These are phyloP conservation scores for Penicillium sp. DNA, from an alignment of 2,329 filamentous ascomycete species.

Conservation along the genomic window DNA sequence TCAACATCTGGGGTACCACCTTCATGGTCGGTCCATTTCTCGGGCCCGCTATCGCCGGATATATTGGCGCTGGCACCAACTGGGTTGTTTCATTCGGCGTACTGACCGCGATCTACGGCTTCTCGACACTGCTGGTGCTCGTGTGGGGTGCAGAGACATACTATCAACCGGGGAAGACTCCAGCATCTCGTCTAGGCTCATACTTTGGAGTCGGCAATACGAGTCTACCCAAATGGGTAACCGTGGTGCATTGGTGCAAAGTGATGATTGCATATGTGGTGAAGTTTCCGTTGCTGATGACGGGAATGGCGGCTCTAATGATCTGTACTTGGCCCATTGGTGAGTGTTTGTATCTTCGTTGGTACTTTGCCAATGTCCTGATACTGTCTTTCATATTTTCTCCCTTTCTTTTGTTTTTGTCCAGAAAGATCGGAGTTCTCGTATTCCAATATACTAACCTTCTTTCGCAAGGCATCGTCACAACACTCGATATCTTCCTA, in stretches of 20 bases:
- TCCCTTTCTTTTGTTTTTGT: background rate
- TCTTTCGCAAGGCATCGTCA: conserved; percentile 26
- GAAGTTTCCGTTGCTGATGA: conserved; percentile 27
- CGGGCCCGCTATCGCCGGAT: conserved; percentile 34
- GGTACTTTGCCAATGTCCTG: too few species aligned
- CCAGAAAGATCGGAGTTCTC: background rate
- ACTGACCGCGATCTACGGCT: conserved; percentile 31
- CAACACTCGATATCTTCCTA: conserved; percentile 31
- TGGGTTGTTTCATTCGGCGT: conserved; percentile 33
- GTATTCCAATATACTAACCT: background rate
- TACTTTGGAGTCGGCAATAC: conserved; percentile 31
- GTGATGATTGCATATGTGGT: conserved; percentile 25
- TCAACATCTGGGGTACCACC: conserved; percentile 37
- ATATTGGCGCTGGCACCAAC: conserved; percentile 27
- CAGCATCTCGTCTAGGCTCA: conserved; percentile 17
- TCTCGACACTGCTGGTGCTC: conserved; percentile 31
- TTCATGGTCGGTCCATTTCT: conserved; percentile 36
- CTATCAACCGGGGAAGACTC: conserved; percentile 16
- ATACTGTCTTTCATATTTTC: too few species aligned
- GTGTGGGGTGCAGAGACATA: conserved; percentile 33
- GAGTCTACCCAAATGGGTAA: conserved; percentile 20
- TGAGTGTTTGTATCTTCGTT: background rate
- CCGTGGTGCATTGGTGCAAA: conserved; percentile 21
- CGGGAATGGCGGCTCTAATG: conserved; percentile 30
- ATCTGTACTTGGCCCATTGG: conserved; percentile 37